Conservation (phyloP, 768 basidiomycete species). For the Leccinum incarnatum region DNA sequence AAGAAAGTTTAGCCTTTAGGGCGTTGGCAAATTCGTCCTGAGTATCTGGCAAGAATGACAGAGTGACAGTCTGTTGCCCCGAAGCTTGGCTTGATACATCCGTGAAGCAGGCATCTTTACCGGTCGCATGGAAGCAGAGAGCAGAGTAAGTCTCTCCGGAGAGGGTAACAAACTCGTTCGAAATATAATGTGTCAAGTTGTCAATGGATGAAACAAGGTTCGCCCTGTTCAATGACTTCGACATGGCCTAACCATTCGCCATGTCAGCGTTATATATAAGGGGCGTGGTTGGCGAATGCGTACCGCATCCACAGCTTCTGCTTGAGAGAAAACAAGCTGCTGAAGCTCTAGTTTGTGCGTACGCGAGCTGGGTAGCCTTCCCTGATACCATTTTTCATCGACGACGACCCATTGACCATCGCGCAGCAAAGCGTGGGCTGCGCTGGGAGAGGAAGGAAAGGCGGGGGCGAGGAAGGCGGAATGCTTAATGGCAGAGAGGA, state of each 20-base stretch:
- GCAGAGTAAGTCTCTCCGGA: slow-evolving; percentile 48
- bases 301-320: slow-evolving; percentile 41
- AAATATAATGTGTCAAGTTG: slow-evolving; percentile 51
- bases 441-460: slow-evolving; percentile 45
- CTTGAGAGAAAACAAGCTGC: slow-evolving; percentile 64
- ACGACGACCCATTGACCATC: slow-evolving; percentile 64
- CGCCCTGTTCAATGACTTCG: slow-evolving; percentile 35
- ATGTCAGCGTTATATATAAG: slow-evolving; percentile 2
- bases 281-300: slow-evolving; percentile 7
- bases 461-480: slow-evolving; percentile 72
- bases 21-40: slow-evolving; percentile 51
- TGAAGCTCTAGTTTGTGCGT: slow-evolving; percentile 61
- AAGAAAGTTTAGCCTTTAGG: slow-evolving; percentile 28
- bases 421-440: slow-evolving; percentile 54
- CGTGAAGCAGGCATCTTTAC: slow-evolving; percentile 39
- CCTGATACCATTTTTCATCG: slow-evolving; percentile 50
- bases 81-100: slow-evolving; percentile 33
- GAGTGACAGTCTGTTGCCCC: slow-evolving; percentile 43
- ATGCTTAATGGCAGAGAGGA: slow-evolving; percentile 87
- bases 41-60: slow-evolving; percentile 48
- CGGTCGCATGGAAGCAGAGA: slow-evolving; percentile 46
- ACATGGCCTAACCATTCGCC: slow-evolving; percentile 21
- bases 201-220: slow-evolving; percentile 43
- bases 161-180: slow-evolving; percentile 37
- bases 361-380: slow-evolving; percentile 28